These are phyloP conservation scores for Xylaria sp. DNA, from an alignment of 2,329 filamentous ascomycete genomes.

Conservation along the genomic window DNA sequence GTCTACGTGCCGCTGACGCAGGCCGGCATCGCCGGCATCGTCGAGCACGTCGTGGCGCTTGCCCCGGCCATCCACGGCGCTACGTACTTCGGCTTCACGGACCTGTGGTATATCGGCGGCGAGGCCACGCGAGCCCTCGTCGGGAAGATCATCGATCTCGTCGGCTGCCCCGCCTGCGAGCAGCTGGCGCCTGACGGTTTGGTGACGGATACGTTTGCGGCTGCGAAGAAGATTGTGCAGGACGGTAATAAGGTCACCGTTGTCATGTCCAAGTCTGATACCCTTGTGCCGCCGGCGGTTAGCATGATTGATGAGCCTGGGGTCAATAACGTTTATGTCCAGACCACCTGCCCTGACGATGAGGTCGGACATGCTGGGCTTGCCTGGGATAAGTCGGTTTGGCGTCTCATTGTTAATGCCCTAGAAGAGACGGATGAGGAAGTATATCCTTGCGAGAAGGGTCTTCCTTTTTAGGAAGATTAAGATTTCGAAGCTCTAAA, in stretches of 20 bases:
- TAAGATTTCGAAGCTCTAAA: too few relatives aligned
- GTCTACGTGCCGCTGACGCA: conserved; percentile 49
- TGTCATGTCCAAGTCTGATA: conserved; percentile 43
- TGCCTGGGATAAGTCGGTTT: conserved; percentile 45
- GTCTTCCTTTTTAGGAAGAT: conserved; percentile 30
- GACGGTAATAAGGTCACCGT: conserved; percentile 44
- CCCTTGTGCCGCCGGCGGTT: conserved; percentile 41
- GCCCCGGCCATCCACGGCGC: conserved; percentile 46
- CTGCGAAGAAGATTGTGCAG: conserved; percentile 40
- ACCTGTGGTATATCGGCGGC: conserved; percentile 46
- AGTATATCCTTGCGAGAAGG: conserved; percentile 42
- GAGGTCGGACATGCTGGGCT: conserved; percentile 44
- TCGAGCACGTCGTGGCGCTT: conserved; percentile 44
- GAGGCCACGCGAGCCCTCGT: conserved; percentile 39
- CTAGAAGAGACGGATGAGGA: conserved; percentile 45
- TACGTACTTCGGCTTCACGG: conserved; percentile 45
- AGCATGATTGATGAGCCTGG: conserved; percentile 43
- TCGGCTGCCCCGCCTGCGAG: conserved; percentile 46
- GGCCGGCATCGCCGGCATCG: conserved; percentile 41
- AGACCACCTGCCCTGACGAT: conserved; percentile 46
- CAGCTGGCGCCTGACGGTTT: conserved; percentile 44
- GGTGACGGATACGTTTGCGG: conserved; percentile 39
- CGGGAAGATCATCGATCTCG: conserved; percentile 32
- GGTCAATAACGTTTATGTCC: conserved; percentile 42
- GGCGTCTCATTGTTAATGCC: conserved; percentile 46